These are phyloP conservation scores for Umbilicaria muhlenbergii DNA, from an alignment of 495 filamentous ascomycete species.

Conservation along the genomic window DNA sequence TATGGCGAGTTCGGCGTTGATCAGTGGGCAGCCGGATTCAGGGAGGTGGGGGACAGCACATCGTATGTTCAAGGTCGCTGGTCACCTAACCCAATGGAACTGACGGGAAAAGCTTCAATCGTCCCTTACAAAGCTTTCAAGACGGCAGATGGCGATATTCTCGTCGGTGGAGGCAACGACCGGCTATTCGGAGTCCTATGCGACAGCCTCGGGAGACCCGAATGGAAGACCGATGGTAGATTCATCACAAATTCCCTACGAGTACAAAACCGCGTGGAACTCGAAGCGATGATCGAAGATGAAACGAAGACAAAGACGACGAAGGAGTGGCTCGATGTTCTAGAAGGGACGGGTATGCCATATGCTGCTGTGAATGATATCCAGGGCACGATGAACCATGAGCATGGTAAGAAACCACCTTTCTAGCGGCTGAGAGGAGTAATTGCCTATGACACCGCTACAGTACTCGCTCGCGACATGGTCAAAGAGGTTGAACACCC, in stretches of 20 bases:
- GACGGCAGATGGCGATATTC: conserved; percentile 81
- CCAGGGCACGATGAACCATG: conserved; percentile 64
- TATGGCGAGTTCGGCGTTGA: conserved; percentile 79
- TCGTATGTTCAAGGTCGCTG: conserved; percentile 38
- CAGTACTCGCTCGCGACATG: conserved; percentile 73
- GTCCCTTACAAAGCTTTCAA: conserved; percentile 88
- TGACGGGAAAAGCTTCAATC: conserved; percentile 56
- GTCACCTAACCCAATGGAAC: conserved; percentile 3
- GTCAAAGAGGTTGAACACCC: conserved; percentile 74
- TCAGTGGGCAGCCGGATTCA: conserved; percentile 73
- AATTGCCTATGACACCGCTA: not conserved
- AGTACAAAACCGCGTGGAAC: conserved; percentile 58
- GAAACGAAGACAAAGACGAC: conserved; percentile 68
- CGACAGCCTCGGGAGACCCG: conserved; percentile 55
- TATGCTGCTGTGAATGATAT: conserved; percentile 94
- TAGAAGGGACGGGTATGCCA: conserved; percentile 84
- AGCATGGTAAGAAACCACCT: conserved; percentile 41
- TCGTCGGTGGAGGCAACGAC: conserved; percentile 92
- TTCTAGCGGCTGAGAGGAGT: conserved; percentile 5
- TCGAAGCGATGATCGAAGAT: conserved; percentile 63
- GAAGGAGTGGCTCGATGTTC: conserved; percentile 70
- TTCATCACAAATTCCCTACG: conserved; percentile 70
- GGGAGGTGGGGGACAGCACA: conserved; percentile 94
- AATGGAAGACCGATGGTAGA: conserved; percentile 62
- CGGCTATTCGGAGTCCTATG: conserved; percentile 77